These are phyloP conservation scores for Trypanosoma platydactyli DNA, from an alignment of 208 protist genomes.

Conservation along the genomic window DNA sequence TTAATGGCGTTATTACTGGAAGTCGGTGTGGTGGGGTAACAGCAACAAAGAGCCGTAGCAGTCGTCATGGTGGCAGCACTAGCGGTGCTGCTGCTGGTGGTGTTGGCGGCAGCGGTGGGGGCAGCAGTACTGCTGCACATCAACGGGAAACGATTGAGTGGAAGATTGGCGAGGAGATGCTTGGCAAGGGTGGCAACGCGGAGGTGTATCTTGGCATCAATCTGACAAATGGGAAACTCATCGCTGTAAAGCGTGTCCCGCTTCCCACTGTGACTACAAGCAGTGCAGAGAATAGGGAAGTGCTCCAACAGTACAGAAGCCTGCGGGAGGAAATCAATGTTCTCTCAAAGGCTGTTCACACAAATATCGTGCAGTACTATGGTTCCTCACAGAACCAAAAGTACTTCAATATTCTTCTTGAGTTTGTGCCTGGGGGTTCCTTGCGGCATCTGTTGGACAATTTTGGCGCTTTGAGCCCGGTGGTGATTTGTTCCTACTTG, in stretches of 20 bases:
- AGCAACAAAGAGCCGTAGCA: slow-evolving; percentile 25
- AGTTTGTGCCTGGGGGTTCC: slow-evolving; percentile 91
- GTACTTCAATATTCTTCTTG: slow-evolving; percentile 92
- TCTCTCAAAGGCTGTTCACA: slow-evolving; percentile 84
- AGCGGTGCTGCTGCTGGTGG: too few species aligned
- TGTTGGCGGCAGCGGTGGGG: not conserved
- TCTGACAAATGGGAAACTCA: slow-evolving; percentile 87
- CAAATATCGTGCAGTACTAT: slow-evolving; percentile 92
- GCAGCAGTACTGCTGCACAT: not conserved
- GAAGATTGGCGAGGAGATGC: slow-evolving; percentile 90
- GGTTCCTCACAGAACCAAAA: slow-evolving; percentile 75
- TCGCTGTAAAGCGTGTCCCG: slow-evolving; percentile 88
- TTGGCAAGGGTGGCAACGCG: slow-evolving; percentile 89
- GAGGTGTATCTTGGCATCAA: slow-evolving; percentile 92
- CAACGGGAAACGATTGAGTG: slow-evolving; percentile 84
- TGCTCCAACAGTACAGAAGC: slow-evolving; percentile 81
- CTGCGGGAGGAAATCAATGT: slow-evolving; percentile 91
- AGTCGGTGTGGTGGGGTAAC: slow-evolving; percentile 22
- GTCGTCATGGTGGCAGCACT: slow-evolving; percentile 8
- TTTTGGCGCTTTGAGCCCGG: slow-evolving; percentile 84
- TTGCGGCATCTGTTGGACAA: slow-evolving; percentile 88
- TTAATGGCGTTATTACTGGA: slow-evolving; percentile 26
- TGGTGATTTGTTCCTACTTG: slow-evolving; percentile 83
- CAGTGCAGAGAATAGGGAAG: slow-evolving; percentile 45
- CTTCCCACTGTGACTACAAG: slow-evolving; percentile 44